Evolutionary conservation across 108 stramenopile species (phyloP).

Genomic region (Schizochytrium sp.): DNA sequence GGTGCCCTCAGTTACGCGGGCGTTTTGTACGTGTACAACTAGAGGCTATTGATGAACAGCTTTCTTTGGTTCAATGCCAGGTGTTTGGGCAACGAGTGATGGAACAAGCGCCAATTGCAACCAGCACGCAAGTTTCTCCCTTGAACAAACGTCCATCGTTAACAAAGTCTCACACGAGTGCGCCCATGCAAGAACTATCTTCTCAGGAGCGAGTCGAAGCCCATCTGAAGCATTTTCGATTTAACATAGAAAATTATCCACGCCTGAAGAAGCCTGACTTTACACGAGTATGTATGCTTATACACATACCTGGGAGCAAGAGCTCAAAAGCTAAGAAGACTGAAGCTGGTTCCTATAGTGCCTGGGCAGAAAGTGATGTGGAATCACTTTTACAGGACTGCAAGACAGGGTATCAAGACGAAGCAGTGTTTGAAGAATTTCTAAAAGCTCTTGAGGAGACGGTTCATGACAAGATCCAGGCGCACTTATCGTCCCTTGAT

Average conservation of each 20-base stretch:
- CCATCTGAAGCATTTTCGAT: not conserved
- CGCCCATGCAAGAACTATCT: not conserved
- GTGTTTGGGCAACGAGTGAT: slow-evolving; percentile 11
- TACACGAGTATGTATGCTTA: not conserved
- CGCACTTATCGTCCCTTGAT: not conserved
- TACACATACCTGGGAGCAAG: no score
- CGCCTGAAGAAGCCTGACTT: not conserved
- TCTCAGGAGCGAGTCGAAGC: not conserved
- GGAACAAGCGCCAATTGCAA: not conserved
- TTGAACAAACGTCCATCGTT: not conserved
- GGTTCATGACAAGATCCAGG: not conserved
- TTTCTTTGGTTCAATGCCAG: slow-evolving; percentile 1
- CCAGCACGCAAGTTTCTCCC: not conserved
- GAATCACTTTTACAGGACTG: slow-evolving; percentile 8
- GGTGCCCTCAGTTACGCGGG: slow-evolving; percentile 27
- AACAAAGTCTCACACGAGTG: not conserved
- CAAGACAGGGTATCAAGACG: slow-evolving; percentile 3
- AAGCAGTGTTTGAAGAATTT: not conserved
- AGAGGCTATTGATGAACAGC: slow-evolving; percentile 3
- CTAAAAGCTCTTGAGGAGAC: not conserved
- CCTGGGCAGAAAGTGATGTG: not conserved
- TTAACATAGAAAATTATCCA: not conserved
- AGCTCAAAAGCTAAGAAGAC: no score
- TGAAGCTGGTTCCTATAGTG: no score
- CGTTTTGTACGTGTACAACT: slow-evolving; percentile 27